These are phyloP conservation scores for Eucalyptus polyanthemos DNA, from an alignment of 345 rosid genomes.

Conservation along the genomic window DNA sequence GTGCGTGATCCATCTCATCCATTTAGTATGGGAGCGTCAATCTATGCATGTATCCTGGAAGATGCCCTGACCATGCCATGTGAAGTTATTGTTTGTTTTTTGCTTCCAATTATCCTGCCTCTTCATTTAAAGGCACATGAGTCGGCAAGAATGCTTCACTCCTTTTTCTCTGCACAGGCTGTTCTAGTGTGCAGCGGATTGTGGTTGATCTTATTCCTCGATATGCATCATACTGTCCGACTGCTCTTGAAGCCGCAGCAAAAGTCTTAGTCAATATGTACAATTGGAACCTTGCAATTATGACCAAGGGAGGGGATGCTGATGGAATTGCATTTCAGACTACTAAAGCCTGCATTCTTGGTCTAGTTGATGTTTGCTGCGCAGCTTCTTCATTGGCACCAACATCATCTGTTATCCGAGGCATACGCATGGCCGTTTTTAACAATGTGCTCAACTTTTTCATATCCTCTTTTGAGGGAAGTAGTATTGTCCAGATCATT, in stretches of 20 bases:
- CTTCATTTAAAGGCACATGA: background rate
- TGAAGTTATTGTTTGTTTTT: background rate
- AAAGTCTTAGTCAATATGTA: constrained; percentile 53
- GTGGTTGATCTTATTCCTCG: constrained; percentile 85
- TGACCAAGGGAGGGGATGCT: constrained; percentile 49
- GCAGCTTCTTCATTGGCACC: constrained; percentile 47
- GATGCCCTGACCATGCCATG: background rate
- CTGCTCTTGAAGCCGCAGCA: constrained; percentile 68
- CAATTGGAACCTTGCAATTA: constrained; percentile 36
- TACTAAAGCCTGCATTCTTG: constrained; percentile 72
- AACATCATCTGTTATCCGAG: constrained; percentile 32
- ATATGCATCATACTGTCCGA: constrained; percentile 68
- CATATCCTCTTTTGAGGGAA: constrained; percentile 40
- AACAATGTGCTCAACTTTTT: constrained; percentile 59
- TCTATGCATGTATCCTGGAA: background rate
- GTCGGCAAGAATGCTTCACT: background rate
- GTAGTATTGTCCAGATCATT: constrained; percentile 40
- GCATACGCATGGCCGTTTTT: constrained; percentile 61
- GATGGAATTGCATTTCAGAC: constrained; percentile 75
- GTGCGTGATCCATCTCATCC: background rate
- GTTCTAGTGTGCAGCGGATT: constrained; percentile 77
- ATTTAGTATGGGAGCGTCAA: background rate
- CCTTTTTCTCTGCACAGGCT: constrained; percentile 43
- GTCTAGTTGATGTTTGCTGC: constrained; percentile 71
- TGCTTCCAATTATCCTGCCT: background rate